These are phyloP conservation scores for Fomitopsis palustris DNA, from an alignment of 1,284 basidiomycete genomes.

Conservation along the genomic window DNA sequence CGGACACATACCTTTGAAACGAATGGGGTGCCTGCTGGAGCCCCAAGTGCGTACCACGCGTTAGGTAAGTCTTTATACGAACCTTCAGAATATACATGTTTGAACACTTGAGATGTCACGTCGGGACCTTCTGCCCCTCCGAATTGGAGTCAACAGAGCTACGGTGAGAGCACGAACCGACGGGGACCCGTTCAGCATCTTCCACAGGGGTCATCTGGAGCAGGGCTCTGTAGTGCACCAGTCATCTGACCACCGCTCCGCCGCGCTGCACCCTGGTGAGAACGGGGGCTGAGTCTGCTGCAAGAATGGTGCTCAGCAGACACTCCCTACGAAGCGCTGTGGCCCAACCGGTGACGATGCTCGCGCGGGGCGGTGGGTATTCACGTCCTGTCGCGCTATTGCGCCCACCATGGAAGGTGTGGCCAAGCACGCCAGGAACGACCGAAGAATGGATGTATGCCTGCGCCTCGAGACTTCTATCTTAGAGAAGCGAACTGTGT, in stretches of 20 bases:
- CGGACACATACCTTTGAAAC: neutral
- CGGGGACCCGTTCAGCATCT: neutral
- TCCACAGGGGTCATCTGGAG: neutral
- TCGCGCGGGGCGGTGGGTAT: neutral
- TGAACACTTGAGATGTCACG: neutral
- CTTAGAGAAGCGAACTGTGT: neutral
- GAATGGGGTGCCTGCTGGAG: neutral
- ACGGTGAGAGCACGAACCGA: neutral
- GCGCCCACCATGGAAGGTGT: neutral
- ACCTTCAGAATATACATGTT: neutral
- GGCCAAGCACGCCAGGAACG: neutral
- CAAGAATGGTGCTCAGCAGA: neutral
- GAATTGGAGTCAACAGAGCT: neutral
- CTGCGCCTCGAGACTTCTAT: neutral
- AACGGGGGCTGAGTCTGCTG: neutral
- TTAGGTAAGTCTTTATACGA: neutral
- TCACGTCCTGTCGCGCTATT: neutral
- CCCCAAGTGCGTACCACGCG: neutral
- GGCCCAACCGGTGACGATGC: neutral
- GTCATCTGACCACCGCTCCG: neutral
- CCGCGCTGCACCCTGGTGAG: neutral
- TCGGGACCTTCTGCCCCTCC: neutral
- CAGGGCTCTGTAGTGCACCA: neutral
- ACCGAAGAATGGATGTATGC: neutral
- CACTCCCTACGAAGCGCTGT: neutral